These are phyloP conservation scores for Geranium brycei DNA, from an alignment of 345 rosid species.

Conservation along the genomic window DNA sequence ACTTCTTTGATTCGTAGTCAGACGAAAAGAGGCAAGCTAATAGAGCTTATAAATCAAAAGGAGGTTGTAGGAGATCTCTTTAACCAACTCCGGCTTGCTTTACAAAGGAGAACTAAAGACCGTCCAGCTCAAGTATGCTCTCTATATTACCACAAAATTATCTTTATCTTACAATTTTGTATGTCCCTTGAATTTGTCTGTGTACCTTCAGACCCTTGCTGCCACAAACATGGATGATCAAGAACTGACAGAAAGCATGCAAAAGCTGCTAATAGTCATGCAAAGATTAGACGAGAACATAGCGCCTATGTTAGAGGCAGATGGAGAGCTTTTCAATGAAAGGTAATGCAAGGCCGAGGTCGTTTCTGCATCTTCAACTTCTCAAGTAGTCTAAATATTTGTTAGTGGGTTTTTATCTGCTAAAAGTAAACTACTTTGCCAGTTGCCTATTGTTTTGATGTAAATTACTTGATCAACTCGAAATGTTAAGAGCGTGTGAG, in stretches of 20 bases:
- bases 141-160: conserved; percentile 4
- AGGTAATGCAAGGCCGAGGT: conserved; percentile 30
- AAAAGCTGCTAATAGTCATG: conserved; percentile 87
- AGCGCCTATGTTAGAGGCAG: conserved; percentile 72
- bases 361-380: neutral
- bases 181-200: neutral
- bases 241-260: conserved; percentile 84
- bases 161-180: neutral
- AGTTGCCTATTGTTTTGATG: neutral
- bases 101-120: conserved; percentile 56
- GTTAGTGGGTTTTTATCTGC: too few species aligned
- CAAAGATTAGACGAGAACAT: conserved; percentile 83
- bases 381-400: neutral
- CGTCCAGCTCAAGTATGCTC: conserved; percentile 86
- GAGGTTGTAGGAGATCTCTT: conserved; percentile 87
- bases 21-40: conserved; percentile 43
- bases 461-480: neutral
- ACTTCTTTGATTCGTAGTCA: conserved; percentile 67
- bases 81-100: conserved; percentile 83
- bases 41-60: conserved; percentile 81
- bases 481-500: neutral
- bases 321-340: conserved; percentile 78
- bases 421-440: neutral
- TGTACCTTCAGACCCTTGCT: conserved; percentile 56
- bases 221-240: conserved; percentile 78